Conservation (phyloP, 2,329 filamentous ascomycete genomes). For the Ophioceras dolichostomum region DNA sequence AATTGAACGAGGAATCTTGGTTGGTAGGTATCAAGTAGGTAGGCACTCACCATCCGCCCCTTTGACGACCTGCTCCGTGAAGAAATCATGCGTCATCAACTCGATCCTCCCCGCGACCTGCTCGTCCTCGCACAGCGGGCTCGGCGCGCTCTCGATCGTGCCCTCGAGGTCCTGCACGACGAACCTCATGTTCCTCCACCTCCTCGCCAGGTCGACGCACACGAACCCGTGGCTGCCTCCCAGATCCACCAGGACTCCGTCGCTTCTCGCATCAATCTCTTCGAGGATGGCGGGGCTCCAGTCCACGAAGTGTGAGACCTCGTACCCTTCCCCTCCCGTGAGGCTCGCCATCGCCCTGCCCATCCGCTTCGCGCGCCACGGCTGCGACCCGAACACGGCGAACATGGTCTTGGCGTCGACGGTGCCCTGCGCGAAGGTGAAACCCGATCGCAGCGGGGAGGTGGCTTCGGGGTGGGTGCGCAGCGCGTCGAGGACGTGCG, state of each 20-base stretch:
- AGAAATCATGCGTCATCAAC: constrained; percentile 43
- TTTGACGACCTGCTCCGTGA: constrained; percentile 38
- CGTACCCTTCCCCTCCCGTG: constrained; percentile 43
- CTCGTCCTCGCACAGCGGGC: constrained; percentile 24
- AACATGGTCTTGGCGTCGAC: constrained; percentile 41
- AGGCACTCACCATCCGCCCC: constrained; percentile 37
- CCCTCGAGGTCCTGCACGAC: constrained; percentile 42
- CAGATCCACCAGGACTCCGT: constrained; percentile 44
- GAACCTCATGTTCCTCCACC: constrained; percentile 37
- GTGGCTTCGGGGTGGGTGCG: constrained; percentile 32
- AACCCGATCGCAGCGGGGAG: constrained; percentile 33
- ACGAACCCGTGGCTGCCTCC: constrained; percentile 47
- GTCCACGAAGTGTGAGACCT: constrained; percentile 37
- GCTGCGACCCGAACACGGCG: constrained; percentile 35
- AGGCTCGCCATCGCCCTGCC: constrained; percentile 42
- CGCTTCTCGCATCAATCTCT: constrained; percentile 18
- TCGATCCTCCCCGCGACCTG: constrained; percentile 25
- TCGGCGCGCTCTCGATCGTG: constrained; percentile 33
- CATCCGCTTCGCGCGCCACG: constrained; percentile 35
- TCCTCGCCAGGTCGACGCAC: constrained; percentile 38
- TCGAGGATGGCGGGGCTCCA: constrained; percentile 4
- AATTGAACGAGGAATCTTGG: too few relatives aligned
- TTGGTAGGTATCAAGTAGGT: too few relatives aligned
- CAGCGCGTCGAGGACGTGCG: constrained; percentile 32
- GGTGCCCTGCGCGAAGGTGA: constrained; percentile 37